These are phyloP conservation scores for Xylaria sp. DNA, from an alignment of 2,329 filamentous ascomycete species.

Conservation along the genomic window DNA sequence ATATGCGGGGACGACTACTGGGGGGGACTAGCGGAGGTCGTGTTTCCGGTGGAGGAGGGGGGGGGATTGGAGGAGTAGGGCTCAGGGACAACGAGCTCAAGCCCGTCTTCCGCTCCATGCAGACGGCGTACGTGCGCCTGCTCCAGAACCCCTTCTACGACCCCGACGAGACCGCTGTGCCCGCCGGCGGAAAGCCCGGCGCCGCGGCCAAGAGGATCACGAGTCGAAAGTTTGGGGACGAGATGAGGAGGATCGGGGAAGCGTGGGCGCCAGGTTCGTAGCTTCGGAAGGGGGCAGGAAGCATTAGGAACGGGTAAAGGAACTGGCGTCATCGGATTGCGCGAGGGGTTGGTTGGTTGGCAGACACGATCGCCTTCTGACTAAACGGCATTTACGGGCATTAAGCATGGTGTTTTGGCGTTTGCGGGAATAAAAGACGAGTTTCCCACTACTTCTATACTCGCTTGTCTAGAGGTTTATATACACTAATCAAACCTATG, in stretches of 20 bases:
- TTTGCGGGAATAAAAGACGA: slow-evolving; percentile 28
- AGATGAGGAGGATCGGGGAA: slow-evolving; percentile 88
- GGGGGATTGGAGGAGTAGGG: slow-evolving; percentile 64
- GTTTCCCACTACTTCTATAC: not conserved
- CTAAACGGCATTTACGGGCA: slow-evolving; percentile 30
- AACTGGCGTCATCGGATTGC: not conserved
- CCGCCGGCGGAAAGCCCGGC: slow-evolving; percentile 59
- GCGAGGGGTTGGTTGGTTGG: not conserved
- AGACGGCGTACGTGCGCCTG: slow-evolving; percentile 88
- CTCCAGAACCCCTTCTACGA: slow-evolving; percentile 96
- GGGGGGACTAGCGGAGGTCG: not conserved
- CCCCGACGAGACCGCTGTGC: slow-evolving; percentile 81
- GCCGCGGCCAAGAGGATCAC: slow-evolving; percentile 77
- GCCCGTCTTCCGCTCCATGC: slow-evolving; percentile 89
- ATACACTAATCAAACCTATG: slow-evolving; percentile 32
- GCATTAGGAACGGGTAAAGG: not conserved
- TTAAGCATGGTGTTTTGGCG: slow-evolving; percentile 44
- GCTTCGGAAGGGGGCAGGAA: not conserved
- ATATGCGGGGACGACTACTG: slow-evolving; percentile 78
- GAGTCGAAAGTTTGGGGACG: slow-evolving; percentile 81
- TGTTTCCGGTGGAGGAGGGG: not conserved
- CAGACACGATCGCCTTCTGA: not conserved
- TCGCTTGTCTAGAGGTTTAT: slow-evolving; percentile 24
- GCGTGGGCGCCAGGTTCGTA: slow-evolving; percentile 78
- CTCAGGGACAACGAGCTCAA: slow-evolving; percentile 89